Evolutionary conservation across 345 rosid genomes (phyloP), one percentile per base, ranked within the genome.

Genomic region (Eucalyptus erythrocorys): DNA sequence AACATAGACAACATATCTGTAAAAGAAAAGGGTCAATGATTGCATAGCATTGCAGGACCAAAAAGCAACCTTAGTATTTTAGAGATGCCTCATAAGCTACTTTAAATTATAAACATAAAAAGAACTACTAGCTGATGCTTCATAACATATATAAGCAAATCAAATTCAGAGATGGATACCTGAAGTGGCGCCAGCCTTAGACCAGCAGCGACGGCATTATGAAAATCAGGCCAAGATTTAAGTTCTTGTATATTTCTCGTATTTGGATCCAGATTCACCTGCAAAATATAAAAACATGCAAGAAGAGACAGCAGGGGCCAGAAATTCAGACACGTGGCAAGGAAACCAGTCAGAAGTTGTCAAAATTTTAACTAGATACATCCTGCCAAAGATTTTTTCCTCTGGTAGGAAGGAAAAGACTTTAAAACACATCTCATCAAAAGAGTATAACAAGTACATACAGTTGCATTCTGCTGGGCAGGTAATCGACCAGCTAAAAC

Each of bases 181-280:
- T 97, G 99, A 92, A 96, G 93, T 16, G 99, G 99, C 34, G 99
- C 96, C 93, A 97, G 94, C 90, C 97, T 93, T 87, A 97, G 92
- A 90, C 99, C 99, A 90, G 99, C 97, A 88, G 99, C 99, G 91
- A 96, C 99, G 91, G 99, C 98, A 93, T 97, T 97, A 91, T 96
- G 99, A 94, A 97, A 97, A 93, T 97, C 99, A n/a, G 99, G 98
- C 99, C 99, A 97, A 50, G 98, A 93, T 92, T 93, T 96, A 88
- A 97, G 96, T 92, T 97, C 99, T 94, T 96, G 99, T 76, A 97
- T 91, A 91, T 95, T 96, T 92, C 99, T 95, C 88, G 93, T 90
- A 91, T 90, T 97, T 87, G 99, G 98, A 91, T 97, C 99, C 88
- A 97, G 93, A 92, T 96, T 96, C 89, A 97, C 99, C 99, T 97